Conservation (phyloP, 2,329 filamentous ascomycete genomes). For the Westerdykella aurantiaca region DNA sequence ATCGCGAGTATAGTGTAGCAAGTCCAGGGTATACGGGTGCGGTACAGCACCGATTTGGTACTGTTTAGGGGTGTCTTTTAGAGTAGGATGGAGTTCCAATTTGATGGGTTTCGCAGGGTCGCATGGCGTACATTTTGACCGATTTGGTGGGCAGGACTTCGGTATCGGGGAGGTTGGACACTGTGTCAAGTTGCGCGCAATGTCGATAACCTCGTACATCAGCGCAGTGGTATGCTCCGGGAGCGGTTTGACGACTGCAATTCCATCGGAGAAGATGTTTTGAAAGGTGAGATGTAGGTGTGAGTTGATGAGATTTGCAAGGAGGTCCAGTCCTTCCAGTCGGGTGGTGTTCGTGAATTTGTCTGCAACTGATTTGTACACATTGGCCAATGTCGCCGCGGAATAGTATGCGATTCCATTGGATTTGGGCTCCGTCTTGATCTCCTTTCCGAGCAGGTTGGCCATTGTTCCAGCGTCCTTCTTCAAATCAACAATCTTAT, state of each 20-base stretch:
- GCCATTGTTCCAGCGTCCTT: slow-evolving; percentile 56
- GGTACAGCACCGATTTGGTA: slow-evolving; percentile 86
- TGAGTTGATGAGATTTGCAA: slow-evolving; percentile 72
- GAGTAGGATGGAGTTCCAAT: slow-evolving; percentile 60
- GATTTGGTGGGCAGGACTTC: slow-evolving; percentile 77
- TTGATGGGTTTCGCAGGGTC: slow-evolving; percentile 55
- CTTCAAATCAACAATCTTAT: slow-evolving; percentile 51
- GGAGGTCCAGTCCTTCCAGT: slow-evolving; percentile 56
- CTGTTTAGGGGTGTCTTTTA: slow-evolving; percentile 63
- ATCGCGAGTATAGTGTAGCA: slow-evolving; percentile 55
- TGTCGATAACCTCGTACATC: slow-evolving; percentile 61
- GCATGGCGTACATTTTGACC: slow-evolving; percentile 68
- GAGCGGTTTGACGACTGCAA: slow-evolving; percentile 75
- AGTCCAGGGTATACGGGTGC: slow-evolving; percentile 79
- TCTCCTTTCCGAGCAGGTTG: slow-evolving; percentile 48
- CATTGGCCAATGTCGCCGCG: slow-evolving; percentile 53
- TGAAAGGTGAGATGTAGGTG: slow-evolving; percentile 87
- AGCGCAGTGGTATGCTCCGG: slow-evolving; percentile 69
- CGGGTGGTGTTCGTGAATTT: slow-evolving; percentile 50
- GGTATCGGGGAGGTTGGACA: slow-evolving; percentile 71
- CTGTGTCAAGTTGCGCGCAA: slow-evolving; percentile 68
- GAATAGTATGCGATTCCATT: slow-evolving; percentile 74
- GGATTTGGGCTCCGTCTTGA: slow-evolving; percentile 60
- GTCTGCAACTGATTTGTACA: slow-evolving; percentile 63
- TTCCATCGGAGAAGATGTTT: slow-evolving; percentile 67